Conservation (phyloP, 257 asterid genomes). For the Ophiorrhiza pumila region DNA sequence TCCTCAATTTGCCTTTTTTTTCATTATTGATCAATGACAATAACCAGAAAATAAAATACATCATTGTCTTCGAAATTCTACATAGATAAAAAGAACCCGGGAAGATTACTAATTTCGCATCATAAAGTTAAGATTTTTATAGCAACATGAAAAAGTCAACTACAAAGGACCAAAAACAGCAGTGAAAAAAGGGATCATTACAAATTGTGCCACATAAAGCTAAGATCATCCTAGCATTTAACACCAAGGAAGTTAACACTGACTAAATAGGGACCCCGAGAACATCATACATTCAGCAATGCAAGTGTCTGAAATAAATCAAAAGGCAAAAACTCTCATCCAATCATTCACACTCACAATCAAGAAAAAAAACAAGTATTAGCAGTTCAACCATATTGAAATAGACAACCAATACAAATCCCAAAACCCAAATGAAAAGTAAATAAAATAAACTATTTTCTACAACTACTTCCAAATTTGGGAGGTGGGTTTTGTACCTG, state of each 20-base stretch:
- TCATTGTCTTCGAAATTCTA: background rate
- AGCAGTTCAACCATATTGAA: background rate
- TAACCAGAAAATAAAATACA: no score
- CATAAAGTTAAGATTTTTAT: background rate
- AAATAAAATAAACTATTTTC: background rate
- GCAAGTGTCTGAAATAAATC: background rate
- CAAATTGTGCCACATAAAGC: background rate
- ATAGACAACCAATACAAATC: background rate
- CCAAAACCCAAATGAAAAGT: background rate
- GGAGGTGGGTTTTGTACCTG: conserved; percentile 41
- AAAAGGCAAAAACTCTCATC: background rate
- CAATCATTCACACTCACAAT: background rate
- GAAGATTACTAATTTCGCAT: background rate
- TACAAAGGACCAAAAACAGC: background rate
- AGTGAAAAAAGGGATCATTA: background rate
- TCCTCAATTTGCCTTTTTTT: background rate
- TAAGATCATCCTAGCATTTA: background rate
- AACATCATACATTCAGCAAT: no score
- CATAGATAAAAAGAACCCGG: background rate
- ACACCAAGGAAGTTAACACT: background rate
- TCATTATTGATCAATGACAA: background rate
- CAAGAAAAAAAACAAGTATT: background rate
- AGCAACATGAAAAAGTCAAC: background rate
- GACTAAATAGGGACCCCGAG: background rate
- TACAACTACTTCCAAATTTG: background rate